Evolutionary conservation across 345 rosid genomes (phyloP), one percentile per base, ranked within the genome.

Genomic region (Euphorbia peplus): DNA sequence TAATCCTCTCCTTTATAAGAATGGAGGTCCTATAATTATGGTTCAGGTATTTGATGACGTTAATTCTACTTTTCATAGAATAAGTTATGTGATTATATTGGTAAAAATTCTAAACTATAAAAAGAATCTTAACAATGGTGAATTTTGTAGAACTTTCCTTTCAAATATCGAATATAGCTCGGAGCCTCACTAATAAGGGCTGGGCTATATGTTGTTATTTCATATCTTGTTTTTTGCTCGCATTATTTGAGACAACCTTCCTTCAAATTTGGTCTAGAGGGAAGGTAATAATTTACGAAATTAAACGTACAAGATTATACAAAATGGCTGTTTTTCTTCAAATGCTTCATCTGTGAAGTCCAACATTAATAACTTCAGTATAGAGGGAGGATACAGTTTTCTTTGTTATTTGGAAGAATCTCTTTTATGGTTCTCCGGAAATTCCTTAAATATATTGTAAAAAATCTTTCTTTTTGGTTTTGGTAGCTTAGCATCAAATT

Each of bases 1-100:
- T 47, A 76, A 75, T 68, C 87, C 91, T 75, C 77, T 89, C 70
- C 92, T 90, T 73, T 90, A 88, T 82, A 70, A 75, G 58, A 89
- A 85, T 66, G 96, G 98, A 16, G 98, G 98, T 63, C 95, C 98
- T 57, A 73, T 93, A 70, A 73, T 87, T 73, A 93, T 93, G 98
- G 85, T 90, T 72, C 98, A 93, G 95, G 98, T 93, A 81, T 42
- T 4, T 56, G 55, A 41, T 16, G 15, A 8, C 14, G 44, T 18
- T 56, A 5, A 14, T 44, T 3, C 24, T 22, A n/a, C 5, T 15
- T 55, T 18, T 50, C 19, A 4, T 18, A 16, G 4, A 51, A 3
- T 11, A 9, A 14, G 19, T n/a, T 65, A 25, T 44, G 24, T 24
- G 44, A 58, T 60, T 19, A 4, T 56, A 25, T 22, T 21, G 32